These are phyloP conservation scores for Volvox carteri DNA, from an alignment of 163 green algal genomes.

Conservation along the genomic window DNA sequence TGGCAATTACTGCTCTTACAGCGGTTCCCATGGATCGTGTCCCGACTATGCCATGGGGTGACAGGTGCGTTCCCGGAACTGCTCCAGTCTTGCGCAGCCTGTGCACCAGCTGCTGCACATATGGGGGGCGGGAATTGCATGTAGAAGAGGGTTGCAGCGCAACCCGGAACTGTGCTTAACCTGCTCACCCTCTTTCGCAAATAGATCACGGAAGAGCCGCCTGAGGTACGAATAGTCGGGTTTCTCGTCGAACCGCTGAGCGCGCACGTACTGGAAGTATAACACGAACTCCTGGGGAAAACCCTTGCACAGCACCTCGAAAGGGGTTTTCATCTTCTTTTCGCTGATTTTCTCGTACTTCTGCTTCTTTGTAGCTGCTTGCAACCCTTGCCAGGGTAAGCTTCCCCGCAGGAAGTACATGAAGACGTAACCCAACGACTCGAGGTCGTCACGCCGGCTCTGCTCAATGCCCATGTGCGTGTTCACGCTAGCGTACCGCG, in stretches of 20 bases:
- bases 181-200: constrained; percentile 89
- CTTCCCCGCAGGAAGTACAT: constrained; percentile 99
- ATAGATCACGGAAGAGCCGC: constrained; percentile 98
- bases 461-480: constrained; percentile 99
- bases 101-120: too few relatives aligned
- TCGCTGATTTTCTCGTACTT: constrained; percentile 99
- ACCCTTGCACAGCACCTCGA: constrained; percentile 88
- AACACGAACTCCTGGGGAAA: constrained; percentile 97
- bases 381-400: constrained; percentile 92
- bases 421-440: constrained; percentile 98
- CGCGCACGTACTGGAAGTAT: constrained; percentile 98
- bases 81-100: too few relatives aligned
- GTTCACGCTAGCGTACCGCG: constrained; percentile 99
- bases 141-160: too few relatives aligned
- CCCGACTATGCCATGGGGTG: too few relatives aligned
- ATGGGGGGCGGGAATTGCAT: too few relatives aligned
- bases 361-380: constrained; percentile 98
- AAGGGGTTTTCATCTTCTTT: constrained; percentile 99
- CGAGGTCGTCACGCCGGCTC: constrained; percentile 82
- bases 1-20: too few relatives aligned
- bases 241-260: constrained; percentile 98
- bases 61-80: too few relatives aligned
- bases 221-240: constrained; percentile 98
- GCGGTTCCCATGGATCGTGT: too few relatives aligned
- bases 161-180: too few relatives aligned